Percentiles rank a stretch among this genome's conserved stretches.
phyloP scores from a whole-genome alignment of 345 rosid species.

The Lepidium didymum region DNA sequence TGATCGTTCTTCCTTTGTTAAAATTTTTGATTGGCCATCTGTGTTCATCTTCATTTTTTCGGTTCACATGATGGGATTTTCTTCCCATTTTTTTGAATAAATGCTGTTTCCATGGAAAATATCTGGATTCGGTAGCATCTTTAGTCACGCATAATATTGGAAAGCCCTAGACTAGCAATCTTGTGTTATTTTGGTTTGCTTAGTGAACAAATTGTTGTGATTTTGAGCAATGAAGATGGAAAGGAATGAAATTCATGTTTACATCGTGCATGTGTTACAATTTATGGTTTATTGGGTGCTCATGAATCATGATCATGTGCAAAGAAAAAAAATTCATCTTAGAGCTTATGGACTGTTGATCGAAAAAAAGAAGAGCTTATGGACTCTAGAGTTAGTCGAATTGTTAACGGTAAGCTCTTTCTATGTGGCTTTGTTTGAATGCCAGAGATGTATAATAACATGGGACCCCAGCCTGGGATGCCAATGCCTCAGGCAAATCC shows the following conservation, averaged over 20 bases:
- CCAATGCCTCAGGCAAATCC: slow-evolving; percentile 54
- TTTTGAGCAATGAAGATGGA: neutral
- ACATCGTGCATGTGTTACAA: neutral
- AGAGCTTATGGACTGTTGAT: too few species aligned
- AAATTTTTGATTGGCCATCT: neutral
- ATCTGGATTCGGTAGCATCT: neutral
- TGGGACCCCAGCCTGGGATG: slow-evolving; percentile 65
- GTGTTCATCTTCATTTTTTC: neutral
- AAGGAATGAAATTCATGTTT: neutral
- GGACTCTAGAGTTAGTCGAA: neutral
- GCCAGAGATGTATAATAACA: slow-evolving; percentile 70
- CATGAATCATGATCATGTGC: neutral
- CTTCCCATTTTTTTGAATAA: neutral
- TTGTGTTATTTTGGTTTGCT: neutral
- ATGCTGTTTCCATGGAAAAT: neutral
- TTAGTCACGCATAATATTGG: neutral
- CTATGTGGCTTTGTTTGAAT: slow-evolving; percentile 1
- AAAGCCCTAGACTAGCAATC: neutral
- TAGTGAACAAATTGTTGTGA: neutral
- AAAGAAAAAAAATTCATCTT: neutral
- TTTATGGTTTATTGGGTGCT: neutral
- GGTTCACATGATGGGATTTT: neutral
- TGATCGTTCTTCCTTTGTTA: neutral
- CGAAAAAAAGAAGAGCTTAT: too few species aligned
- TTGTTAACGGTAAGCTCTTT: neutral